These are phyloP conservation scores for Lentinula sp. DNA, from an alignment of 768 basidiomycete species.

Conservation along the genomic window DNA sequence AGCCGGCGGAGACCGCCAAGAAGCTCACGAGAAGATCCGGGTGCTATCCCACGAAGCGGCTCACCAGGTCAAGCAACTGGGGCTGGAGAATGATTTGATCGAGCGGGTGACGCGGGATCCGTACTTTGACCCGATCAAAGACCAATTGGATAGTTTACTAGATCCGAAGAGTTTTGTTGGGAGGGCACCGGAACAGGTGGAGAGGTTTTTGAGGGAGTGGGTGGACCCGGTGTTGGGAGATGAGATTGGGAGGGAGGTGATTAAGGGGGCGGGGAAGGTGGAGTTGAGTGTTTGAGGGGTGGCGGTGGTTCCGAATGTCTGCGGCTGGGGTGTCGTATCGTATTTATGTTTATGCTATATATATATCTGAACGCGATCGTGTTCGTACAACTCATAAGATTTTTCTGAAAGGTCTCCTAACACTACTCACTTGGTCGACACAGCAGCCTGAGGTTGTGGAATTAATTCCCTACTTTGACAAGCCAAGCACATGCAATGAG, in stretches of 20 bases:
- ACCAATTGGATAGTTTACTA: constrained; percentile 69
- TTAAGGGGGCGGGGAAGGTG: constrained; percentile 47
- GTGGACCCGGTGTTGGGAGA: constrained; percentile 77
- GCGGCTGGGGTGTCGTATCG: too few relatives aligned
- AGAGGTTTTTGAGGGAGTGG: constrained; percentile 81
- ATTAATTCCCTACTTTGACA: constrained; percentile 89
- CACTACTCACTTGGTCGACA: constrained; percentile 81
- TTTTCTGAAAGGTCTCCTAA: constrained; percentile 28
- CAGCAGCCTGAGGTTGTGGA: constrained; percentile 69
- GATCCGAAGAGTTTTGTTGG: constrained; percentile 90
- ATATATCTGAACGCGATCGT: too few relatives aligned
- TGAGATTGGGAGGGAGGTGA: constrained; percentile 45
- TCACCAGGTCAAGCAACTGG: constrained; percentile 90
- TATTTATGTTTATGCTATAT: too few relatives aligned
- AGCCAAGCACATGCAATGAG: constrained; percentile 42
- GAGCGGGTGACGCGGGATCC: constrained; percentile 71
- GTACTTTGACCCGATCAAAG: constrained; percentile 90
- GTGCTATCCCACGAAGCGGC: constrained; percentile 94
- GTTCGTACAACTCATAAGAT: too few relatives aligned
- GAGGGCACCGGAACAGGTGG: constrained; percentile 92
- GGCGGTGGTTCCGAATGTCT: too few relatives aligned
- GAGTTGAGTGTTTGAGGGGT: constrained; percentile 55
- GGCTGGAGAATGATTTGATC: constrained; percentile 93
- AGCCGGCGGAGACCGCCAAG: constrained; percentile 90
- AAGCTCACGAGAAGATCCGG: constrained; percentile 93